These are phyloP conservation scores for Starmerella powellii DNA, from an alignment of 805 yeast genomes.

Conservation along the genomic window DNA sequence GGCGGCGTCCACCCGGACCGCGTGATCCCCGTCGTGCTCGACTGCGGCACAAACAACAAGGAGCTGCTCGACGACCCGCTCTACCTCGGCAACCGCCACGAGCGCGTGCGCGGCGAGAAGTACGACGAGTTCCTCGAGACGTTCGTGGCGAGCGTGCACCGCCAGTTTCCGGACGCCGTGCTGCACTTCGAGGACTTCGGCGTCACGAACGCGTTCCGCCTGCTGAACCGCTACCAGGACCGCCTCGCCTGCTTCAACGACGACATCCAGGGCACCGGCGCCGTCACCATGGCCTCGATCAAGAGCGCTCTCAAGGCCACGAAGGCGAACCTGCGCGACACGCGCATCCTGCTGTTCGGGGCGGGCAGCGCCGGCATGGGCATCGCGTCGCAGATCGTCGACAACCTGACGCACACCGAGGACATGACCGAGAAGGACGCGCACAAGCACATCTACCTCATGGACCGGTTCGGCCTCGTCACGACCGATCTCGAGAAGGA, in stretches of 20 bases:
- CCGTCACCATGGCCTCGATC: constrained; percentile 91
- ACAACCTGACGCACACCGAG: constrained; percentile 62
- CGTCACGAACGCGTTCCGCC: constrained; percentile 73
- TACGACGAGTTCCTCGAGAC: constrained; percentile 76
- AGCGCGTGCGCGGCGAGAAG: constrained; percentile 72
- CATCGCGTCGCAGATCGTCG: constrained; percentile 85
- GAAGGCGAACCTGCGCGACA: constrained; percentile 37
- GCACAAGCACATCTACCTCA: constrained; percentile 56
- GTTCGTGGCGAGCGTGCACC: constrained; percentile 59
- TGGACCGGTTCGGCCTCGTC: constrained; percentile 79
- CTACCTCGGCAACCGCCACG: constrained; percentile 82
- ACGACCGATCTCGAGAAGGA: constrained; percentile 30
- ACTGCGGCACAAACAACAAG: constrained; percentile 88
- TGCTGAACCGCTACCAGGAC: constrained; percentile 63
- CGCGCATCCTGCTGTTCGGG: constrained; percentile 58
- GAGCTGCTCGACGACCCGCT: constrained; percentile 67
- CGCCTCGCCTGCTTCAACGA: constrained; percentile 84
- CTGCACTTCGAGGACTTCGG: constrained; percentile 97
- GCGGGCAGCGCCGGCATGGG: constrained; percentile 98
- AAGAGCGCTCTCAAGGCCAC: constrained; percentile 77
- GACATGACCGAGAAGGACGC: constrained; percentile 68
- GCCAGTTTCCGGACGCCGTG: constrained; percentile 77
- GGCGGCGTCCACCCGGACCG: constrained; percentile 97
- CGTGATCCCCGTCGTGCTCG: constrained; percentile 79
- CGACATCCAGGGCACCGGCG: constrained; percentile 98